Evolutionary conservation across 805 yeast species (phyloP), one percentile per base, ranked within the genome.

Genomic region (Candida rishiriensis): DNA sequence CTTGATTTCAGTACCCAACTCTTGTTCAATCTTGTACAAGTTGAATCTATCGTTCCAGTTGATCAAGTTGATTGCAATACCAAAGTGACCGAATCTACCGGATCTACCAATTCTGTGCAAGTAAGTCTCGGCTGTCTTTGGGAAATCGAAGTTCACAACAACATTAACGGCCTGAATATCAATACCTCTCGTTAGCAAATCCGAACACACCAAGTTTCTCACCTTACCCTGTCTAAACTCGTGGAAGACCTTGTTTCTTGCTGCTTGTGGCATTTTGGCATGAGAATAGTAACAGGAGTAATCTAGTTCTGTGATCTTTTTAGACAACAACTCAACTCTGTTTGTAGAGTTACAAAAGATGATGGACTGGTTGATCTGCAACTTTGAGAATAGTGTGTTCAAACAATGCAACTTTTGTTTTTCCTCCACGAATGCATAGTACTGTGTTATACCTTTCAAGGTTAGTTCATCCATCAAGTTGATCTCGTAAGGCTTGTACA

Each of bases 121-220:
- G 65, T 93, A 93, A 34, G 98, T 93, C 68, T 93, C 99, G 8
- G 98, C 97, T 42, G 85, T 88, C 67, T 91, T 91, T 49, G 99
- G 99, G 84, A 93, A 93, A 67, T 93, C 99, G 65, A 93, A 93
- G 71, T 93, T 93, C 59, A 93, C 87, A 40, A 93, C 99, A 38
- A 93, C 98, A 63, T 93, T 93, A 52, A 93, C 99, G 7, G 98
- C 98, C 69, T 93, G 98, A 58, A 93, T 91, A 75, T 93, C 99
- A 59, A 93, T 93, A 78, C 99, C 98, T 76, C 98, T 86, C 29
- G 98, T 91, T 52, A 93, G 78, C 50, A 93, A 75, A 71, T 93
- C 99, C 1, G 98, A 87, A 70, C 99, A 93, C 34, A 93, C 99
- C 60, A 93, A 76, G 62, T 93, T 93, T 72, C 99, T 85, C 61